Evolutionary conservation across 208 protist genomes (phyloP).

Genomic region (Novymonas esmeraldas): DNA sequence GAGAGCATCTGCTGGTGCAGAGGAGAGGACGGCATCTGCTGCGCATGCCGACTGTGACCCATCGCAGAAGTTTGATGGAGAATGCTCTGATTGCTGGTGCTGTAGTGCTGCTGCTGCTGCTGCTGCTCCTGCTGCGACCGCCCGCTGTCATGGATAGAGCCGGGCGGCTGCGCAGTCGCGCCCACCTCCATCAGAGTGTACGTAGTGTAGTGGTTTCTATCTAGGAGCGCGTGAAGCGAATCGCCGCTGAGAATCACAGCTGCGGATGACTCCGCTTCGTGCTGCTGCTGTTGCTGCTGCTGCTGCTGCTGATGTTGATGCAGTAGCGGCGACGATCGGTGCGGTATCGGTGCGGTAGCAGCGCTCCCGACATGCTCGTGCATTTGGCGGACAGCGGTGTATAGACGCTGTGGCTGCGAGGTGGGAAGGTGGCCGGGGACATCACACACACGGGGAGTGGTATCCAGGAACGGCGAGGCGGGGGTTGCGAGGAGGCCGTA

Average conservation of each 20-base stretch:
- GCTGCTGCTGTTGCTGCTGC: too few species aligned
- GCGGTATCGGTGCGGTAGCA: background rate
- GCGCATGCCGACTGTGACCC: background rate
- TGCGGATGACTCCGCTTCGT: background rate
- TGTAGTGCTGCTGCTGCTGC: conserved; percentile 5
- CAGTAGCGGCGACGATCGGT: background rate
- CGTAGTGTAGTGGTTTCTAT: background rate
- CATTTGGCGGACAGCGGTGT: background rate
- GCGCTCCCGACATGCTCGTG: background rate
- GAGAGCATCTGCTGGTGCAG: conserved; percentile 3
- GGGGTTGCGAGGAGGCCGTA: background rate
- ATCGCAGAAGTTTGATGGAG: background rate
- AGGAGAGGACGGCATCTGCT: background rate
- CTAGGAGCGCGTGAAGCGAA: background rate
- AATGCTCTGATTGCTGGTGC: background rate
- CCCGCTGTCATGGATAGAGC: background rate
- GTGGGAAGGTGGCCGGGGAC: background rate
- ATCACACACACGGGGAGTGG: background rate
- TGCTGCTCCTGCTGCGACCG: conserved; percentile 20
- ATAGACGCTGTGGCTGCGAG: background rate
- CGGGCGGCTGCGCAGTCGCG: background rate
- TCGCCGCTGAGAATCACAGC: background rate
- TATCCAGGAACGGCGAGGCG: background rate
- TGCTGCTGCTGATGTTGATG: background rate
- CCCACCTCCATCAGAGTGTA: background rate